Conservation (phyloP, 768 basidiomycete genomes). For the Jaapia argillacea region DNA sequence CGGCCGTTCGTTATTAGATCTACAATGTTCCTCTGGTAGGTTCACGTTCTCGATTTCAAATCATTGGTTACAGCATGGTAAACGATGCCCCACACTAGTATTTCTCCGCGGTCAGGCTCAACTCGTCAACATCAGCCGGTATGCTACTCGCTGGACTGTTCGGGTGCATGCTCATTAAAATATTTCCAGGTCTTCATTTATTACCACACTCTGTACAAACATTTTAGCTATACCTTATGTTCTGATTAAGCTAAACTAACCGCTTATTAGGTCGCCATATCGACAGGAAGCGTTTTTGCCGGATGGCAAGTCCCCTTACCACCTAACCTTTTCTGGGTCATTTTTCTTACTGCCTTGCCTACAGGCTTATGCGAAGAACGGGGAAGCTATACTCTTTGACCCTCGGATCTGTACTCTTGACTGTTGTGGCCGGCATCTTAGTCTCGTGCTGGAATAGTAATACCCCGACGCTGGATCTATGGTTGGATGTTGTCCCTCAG, state of each 20-base stretch:
- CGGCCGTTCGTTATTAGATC: conserved; percentile 31
- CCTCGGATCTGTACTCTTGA: conserved; percentile 49
- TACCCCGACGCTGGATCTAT: conserved; percentile 52
- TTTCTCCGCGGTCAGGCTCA: conserved; percentile 72
- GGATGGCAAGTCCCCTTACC: conserved; percentile 56
- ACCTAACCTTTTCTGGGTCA: too few relatives aligned
- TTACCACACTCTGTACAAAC: conserved; percentile 86
- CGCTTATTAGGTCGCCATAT: conserved; percentile 55
- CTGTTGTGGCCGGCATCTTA: conserved; percentile 46
- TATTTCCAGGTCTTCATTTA: conserved; percentile 62
- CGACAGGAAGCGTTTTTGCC: conserved; percentile 77
- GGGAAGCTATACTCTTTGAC: conserved; percentile 80
- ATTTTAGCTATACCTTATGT: conserved; percentile 20
- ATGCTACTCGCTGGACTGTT: conserved; percentile 15
- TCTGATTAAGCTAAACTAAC: conserved; percentile 10
- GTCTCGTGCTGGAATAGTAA: conserved; percentile 60
- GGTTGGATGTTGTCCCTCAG: conserved; percentile 73
- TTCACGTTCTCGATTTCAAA: too few relatives aligned
- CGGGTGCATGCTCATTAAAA: background rate
- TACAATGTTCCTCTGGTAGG: conserved; percentile 79
- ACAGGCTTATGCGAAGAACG: conserved; percentile 76
- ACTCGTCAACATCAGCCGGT: conserved; percentile 66
- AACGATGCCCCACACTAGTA: too few relatives aligned
- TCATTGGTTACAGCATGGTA: too few relatives aligned
- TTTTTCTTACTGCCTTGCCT: too few relatives aligned